These are phyloP conservation scores for Tylopilus intermedius DNA, from an alignment of 768 basidiomycete genomes.

Conservation along the genomic window DNA sequence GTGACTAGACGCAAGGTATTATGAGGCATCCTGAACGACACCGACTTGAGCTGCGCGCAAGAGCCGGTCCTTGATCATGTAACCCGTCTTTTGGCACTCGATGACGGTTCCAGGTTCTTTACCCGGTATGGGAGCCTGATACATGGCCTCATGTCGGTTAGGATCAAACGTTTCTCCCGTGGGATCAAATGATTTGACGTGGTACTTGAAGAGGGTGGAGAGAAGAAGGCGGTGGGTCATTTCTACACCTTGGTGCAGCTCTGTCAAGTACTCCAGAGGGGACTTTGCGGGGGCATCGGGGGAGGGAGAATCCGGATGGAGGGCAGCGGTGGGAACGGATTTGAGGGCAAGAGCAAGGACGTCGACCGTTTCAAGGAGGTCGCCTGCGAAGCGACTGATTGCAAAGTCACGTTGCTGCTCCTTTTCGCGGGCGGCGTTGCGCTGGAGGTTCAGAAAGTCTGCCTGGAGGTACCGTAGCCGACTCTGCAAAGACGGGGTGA, in stretches of 20 bases:
- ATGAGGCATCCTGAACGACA: slow-evolving; percentile 69
- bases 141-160: slow-evolving; percentile 91
- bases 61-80: slow-evolving; percentile 90
- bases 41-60: slow-evolving; percentile 96
- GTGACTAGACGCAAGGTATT: slow-evolving; percentile 14
- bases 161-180: slow-evolving; percentile 93
- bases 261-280: slow-evolving; percentile 53
- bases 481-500: slow-evolving; percentile 44
- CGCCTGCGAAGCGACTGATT: slow-evolving; percentile 85
- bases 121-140: slow-evolving; percentile 86
- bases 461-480: slow-evolving; percentile 90
- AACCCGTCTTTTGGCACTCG: slow-evolving; percentile 87
- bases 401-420: slow-evolving; percentile 91
- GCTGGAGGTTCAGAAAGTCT: slow-evolving; percentile 92
- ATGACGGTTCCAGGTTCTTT: slow-evolving; percentile 87
- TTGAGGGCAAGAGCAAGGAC: slow-evolving; percentile 82
- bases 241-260: slow-evolving; percentile 82
- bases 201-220: slow-evolving; percentile 86
- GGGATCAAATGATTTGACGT: slow-evolving; percentile 88
- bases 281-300: slow-evolving; percentile 42
- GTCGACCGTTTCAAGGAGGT: slow-evolving; percentile 86
- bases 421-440: slow-evolving; percentile 86
- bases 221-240: slow-evolving; percentile 88
- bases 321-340: slow-evolving; percentile 57
- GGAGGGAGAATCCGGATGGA: slow-evolving; percentile 30